Base-by-base conservation (phyloP, 2,329 filamentous ascomycete genomes). In the Alternaria tenuissima region DNA sequence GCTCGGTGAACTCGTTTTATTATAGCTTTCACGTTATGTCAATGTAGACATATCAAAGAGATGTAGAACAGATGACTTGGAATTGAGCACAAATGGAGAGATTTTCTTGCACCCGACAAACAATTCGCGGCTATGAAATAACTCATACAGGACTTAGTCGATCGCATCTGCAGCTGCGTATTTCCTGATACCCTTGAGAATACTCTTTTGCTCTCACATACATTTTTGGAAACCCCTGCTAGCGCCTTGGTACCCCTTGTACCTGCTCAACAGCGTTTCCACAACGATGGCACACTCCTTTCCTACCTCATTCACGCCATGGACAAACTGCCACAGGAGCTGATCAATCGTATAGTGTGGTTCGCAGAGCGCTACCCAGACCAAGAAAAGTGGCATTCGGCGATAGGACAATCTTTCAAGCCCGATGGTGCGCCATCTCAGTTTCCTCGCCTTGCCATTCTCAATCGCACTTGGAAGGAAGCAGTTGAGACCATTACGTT, bases 301-400 rank as follows among this genome's bases (percentile, higher is more conserved):
- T 7, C 24, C 24, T 26, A 7, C 24, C 24, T 26, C 24, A 7
- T 26, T 26, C 24, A 2, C 7, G 24, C 28, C n/a, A 66, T 68
- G 65, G 55, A 64, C 14, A 52, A 28, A n/a, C 43, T 69, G 7
- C 64, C 66, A 48, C 66, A 64, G 18, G 64, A 67, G 32, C 36
- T 69, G 41, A 53, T 63, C 18, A 59, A 64, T 26, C 57, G 48
- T 5, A 64, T 65, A 28, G 51, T 57, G 42, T 64, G 7, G 30
- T 42, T 34, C 16, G 24, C 47, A 46, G 52, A 53, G 32, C 52
- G 56, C 12, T 59, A 57, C 16, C 42, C 47, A n/a, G 56, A 53
- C 16, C 41, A 59, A 12, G 57, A 63, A 26, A 30, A 53, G 32
- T 41, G 46, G 30, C 38, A 41, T 42, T 36, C 39, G 3, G 54